Evolutionary conservation across 495 filamentous ascomycete genomes (phyloP).

Genomic region (Haplographium delicatum): DNA sequence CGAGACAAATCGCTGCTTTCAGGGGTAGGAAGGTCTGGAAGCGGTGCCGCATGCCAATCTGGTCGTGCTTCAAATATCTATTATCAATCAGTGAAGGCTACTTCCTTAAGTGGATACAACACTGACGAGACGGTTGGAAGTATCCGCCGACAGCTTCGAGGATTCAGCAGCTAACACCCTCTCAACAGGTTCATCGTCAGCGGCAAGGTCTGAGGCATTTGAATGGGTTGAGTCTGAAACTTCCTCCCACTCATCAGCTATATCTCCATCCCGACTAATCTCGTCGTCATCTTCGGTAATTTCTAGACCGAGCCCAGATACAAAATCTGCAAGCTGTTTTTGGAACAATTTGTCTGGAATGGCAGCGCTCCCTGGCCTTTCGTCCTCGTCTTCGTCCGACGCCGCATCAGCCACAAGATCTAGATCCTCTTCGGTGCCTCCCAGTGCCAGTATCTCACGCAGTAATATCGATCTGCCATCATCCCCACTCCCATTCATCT

Average conservation of each 20-base stretch:
- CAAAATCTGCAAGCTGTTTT: slow-evolving; percentile 23
- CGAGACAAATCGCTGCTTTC: slow-evolving; percentile 43
- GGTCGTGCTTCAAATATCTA: slow-evolving; percentile 71
- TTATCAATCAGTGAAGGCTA: slow-evolving; percentile 25
- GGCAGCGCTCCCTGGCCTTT: slow-evolving; percentile 21
- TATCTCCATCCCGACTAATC: slow-evolving; percentile 20
- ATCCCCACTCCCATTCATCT: slow-evolving; percentile 27
- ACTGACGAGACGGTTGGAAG: slow-evolving; percentile 25
- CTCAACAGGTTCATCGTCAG: slow-evolving; percentile 17
- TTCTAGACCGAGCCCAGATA: slow-evolving; percentile 22
- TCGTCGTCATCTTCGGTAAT: slow-evolving; percentile 19
- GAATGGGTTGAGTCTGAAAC: slow-evolving; percentile 9
- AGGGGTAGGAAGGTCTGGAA: slow-evolving; percentile 49
- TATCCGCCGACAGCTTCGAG: slow-evolving; percentile 17
- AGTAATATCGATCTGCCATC: slow-evolving; percentile 38
- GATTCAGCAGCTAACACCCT: slow-evolving; percentile 17
- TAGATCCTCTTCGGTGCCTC: slow-evolving; percentile 71
- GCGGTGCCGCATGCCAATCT: slow-evolving; percentile 74
- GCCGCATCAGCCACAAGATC: slow-evolving; percentile 50
- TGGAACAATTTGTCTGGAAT: slow-evolving; percentile 18
- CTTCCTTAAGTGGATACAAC: neutral
- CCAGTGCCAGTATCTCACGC: slow-evolving; percentile 69
- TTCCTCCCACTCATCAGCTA: slow-evolving; percentile 26
- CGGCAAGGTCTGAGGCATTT: slow-evolving; percentile 27
- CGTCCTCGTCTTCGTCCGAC: slow-evolving; percentile 28